Percentiles rank a stretch among this genome's conserved stretches.
Conservation (phyloP, 352 stramenopile species). For the Phytopythium litorale region DNA sequence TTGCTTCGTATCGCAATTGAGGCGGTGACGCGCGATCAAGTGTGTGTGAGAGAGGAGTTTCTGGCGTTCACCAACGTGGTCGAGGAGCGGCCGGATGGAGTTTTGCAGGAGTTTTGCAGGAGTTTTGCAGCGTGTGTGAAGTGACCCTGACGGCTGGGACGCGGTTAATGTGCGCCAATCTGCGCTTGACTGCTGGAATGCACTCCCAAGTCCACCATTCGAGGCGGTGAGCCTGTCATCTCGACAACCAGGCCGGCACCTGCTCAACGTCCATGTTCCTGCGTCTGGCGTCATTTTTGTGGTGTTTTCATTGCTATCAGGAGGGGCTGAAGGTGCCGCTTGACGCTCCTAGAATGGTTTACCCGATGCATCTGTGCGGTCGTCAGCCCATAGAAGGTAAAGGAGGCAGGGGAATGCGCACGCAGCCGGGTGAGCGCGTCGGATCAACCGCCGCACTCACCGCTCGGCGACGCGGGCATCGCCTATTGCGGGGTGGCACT, state of each 20-base stretch:
- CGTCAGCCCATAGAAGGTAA: neutral
- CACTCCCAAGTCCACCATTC: no score
- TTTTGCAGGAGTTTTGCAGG: neutral
- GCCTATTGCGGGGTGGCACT: slow-evolving; percentile 27
- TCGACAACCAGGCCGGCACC: no score
- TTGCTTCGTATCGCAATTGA: slow-evolving; percentile 21
- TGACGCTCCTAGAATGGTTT: slow-evolving; percentile 1
- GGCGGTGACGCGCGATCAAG: neutral
- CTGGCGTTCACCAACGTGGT: neutral
- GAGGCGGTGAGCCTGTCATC: no score
- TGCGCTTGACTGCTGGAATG: neutral
- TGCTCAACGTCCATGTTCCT: neutral
- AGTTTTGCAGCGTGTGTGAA: neutral
- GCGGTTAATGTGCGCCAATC: no score
- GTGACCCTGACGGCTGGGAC: no score
- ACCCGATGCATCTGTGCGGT: neutral
- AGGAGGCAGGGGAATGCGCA: neutral
- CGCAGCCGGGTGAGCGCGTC: neutral
- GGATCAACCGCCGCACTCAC: neutral
- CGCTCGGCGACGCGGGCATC: neutral
- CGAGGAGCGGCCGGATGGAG: no score
- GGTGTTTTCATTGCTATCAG: neutral
- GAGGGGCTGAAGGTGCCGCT: neutral
- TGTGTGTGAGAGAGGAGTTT: neutral
- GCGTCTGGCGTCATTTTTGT: neutral